These are phyloP conservation scores for Suaeda aralocaspica DNA, from an alignment of 148 eudicot species.

Conservation along the genomic window DNA sequence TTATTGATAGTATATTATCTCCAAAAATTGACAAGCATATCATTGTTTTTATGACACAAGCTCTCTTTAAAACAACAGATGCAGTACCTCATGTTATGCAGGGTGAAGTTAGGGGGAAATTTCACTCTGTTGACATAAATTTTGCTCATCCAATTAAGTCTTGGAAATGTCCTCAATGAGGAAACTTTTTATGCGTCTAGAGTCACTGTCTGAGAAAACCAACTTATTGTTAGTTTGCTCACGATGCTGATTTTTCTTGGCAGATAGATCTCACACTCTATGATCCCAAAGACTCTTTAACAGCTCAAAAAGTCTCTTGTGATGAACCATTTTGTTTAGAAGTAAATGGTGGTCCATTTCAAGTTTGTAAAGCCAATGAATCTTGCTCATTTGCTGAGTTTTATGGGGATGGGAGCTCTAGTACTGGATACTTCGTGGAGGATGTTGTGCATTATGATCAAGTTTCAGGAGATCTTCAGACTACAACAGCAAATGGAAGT, in stretches of 20 bases:
- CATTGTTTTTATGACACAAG: not conserved
- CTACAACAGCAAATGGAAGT: constrained; percentile 78
- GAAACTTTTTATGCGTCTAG: not conserved
- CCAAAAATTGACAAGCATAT: not conserved
- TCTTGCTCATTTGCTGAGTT: constrained; percentile 67
- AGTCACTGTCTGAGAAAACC: not conserved
- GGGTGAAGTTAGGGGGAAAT: not conserved
- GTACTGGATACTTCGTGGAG: constrained; percentile 79
- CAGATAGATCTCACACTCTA: constrained; percentile 84
- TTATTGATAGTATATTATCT: not conserved
- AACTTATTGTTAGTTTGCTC: not conserved
- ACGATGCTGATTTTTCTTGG: constrained; percentile 20
- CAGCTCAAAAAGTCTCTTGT: constrained; percentile 54
- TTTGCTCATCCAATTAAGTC: not conserved
- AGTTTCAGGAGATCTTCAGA: constrained; percentile 91
- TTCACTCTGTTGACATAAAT: not conserved
- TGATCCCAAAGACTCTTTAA: constrained; percentile 60
- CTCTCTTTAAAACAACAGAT: not conserved
- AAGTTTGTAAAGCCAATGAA: constrained; percentile 52
- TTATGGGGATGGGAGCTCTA: constrained; percentile 86
- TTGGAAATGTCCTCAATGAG: not conserved
- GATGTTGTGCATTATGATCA: constrained; percentile 83
- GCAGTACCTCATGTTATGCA: not conserved
- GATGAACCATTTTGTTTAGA: constrained; percentile 56
- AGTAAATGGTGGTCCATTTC: constrained; percentile 50